These are phyloP conservation scores for Fusarium pininemorale DNA, from an alignment of 2,329 filamentous ascomycete genomes.

Conservation along the genomic window DNA sequence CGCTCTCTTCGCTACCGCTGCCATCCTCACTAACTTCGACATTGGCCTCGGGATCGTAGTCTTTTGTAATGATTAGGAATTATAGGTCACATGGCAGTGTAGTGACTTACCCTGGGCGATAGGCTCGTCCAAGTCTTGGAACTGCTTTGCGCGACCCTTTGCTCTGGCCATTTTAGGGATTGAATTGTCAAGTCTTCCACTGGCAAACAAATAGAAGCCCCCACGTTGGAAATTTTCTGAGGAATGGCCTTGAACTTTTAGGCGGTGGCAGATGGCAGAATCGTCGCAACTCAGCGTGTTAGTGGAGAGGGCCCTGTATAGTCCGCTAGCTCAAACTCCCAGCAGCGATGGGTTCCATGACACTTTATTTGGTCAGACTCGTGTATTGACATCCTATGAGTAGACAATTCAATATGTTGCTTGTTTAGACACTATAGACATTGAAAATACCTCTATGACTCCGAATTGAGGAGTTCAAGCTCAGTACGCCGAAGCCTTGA, in stretches of 20 bases:
- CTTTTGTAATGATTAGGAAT: slow-evolving; percentile 46
- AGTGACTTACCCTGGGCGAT: slow-evolving; percentile 65
- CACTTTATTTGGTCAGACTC: slow-evolving; percentile 12
- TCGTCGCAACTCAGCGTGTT: background rate
- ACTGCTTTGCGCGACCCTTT: slow-evolving; percentile 66
- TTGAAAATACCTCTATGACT: background rate
- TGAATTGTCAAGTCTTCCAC: slow-evolving; percentile 24
- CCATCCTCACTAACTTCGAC: slow-evolving; percentile 64
- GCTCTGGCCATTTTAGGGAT: slow-evolving; percentile 58
- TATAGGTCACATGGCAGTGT: background rate
- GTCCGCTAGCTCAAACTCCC: slow-evolving; percentile 14
- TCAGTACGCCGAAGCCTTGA: background rate
- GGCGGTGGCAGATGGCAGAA: slow-evolving; percentile 60
- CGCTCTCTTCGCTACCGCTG: slow-evolving; percentile 60
- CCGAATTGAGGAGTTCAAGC: too few species aligned
- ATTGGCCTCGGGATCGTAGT: slow-evolving; percentile 82
- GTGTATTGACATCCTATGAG: background rate
- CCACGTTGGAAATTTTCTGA: slow-evolving; percentile 50
- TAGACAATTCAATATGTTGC: background rate
- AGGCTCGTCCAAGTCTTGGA: slow-evolving; percentile 70
- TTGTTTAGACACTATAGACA: background rate
- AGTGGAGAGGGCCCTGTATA: slow-evolving; percentile 15
- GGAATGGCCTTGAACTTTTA: slow-evolving; percentile 56
- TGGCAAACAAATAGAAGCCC: slow-evolving; percentile 23
- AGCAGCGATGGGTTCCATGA: background rate